Conservation (phyloP, 1,139 yeast genomes). For the Oligophagozyma castellii region DNA sequence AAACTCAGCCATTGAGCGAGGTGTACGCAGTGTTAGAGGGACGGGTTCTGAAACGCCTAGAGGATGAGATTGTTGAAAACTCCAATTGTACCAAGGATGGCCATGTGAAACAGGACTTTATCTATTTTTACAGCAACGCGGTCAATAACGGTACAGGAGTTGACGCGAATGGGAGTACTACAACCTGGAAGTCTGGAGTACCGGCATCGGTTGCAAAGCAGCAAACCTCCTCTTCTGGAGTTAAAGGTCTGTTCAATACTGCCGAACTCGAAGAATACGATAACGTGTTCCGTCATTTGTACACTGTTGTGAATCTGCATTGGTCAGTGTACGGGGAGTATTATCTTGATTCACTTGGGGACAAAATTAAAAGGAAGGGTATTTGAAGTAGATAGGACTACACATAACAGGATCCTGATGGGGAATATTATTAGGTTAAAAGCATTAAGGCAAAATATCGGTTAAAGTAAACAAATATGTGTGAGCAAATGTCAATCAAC, state of each 20-base stretch:
- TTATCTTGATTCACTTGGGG: slow-evolving; percentile 20
- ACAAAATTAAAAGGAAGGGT: slow-evolving; percentile 10
- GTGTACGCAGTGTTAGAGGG: slow-evolving; percentile 70
- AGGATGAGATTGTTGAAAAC: slow-evolving; percentile 17
- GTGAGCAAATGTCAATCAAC: too few species aligned
- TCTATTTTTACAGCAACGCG: slow-evolving; percentile 15
- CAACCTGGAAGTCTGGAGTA: background rate
- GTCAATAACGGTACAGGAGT: slow-evolving; percentile 1
- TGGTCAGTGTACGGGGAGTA: slow-evolving; percentile 27
- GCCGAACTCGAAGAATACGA: slow-evolving; percentile 24
- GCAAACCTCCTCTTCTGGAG: slow-evolving; percentile 1
- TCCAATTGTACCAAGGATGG: slow-evolving; percentile 24
- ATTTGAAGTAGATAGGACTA: background rate
- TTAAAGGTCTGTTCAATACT: slow-evolving; percentile 2
- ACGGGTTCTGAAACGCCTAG: slow-evolving; percentile 37
- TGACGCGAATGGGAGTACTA: slow-evolving; percentile 2
- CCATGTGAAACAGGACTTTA: slow-evolving; percentile 24
- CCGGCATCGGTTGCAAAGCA: background rate
- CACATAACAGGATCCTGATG: too few species aligned
- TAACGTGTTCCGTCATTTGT: slow-evolving; percentile 23
- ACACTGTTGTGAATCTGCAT: slow-evolving; percentile 23
- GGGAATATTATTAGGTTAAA: too few species aligned
- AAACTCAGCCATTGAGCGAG: slow-evolving; percentile 72
- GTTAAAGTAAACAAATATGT: too few species aligned
- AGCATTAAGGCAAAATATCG: too few species aligned